These are phyloP conservation scores for Globisporangium uncinulatum DNA, from an alignment of 352 stramenopile species.

Conservation along the genomic window DNA sequence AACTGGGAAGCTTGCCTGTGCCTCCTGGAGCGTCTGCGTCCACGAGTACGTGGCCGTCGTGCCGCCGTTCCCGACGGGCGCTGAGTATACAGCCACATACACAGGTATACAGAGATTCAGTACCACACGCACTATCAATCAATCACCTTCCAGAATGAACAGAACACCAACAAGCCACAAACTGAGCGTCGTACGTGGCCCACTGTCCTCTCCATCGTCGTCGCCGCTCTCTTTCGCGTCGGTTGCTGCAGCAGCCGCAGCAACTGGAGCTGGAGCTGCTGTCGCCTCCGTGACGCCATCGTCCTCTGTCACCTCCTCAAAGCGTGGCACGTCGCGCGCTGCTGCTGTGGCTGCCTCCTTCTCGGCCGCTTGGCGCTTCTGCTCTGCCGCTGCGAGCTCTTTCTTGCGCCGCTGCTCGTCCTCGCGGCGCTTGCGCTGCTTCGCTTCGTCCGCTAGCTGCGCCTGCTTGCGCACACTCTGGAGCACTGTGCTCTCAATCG, in stretches of 20 bases:
- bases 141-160: no score
- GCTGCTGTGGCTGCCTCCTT: slow-evolving; percentile 21
- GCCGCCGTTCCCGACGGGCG: slow-evolving; percentile 89
- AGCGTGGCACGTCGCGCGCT: slow-evolving; percentile 41
- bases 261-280: slow-evolving; percentile 7
- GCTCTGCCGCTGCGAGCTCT: slow-evolving; percentile 40
- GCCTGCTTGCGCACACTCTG: slow-evolving; percentile 91
- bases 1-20: slow-evolving; percentile 90
- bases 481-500: slow-evolving; percentile 84
- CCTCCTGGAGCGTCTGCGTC: slow-evolving; percentile 97
- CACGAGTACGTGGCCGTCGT: slow-evolving; percentile 94
- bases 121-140: no score
- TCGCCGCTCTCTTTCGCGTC: slow-evolving; percentile 14
- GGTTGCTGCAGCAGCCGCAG: slow-evolving; percentile 23
- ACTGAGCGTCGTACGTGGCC: slow-evolving; percentile 33
- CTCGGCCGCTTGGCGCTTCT: slow-evolving; percentile 38
- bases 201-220: slow-evolving; percentile 65
- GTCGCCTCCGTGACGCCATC: slow-evolving; percentile 27
- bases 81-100: slow-evolving; percentile 24
- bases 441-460: slow-evolving; percentile 75
- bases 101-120: background rate
- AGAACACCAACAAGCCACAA: no score
- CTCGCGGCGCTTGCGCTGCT: slow-evolving; percentile 67
- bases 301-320: slow-evolving; percentile 76
- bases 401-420: slow-evolving; percentile 80